Base-by-base conservation (phyloP, 225 moss, liverwort and hornwort genomes). In the Pleurozium schreberi region DNA sequence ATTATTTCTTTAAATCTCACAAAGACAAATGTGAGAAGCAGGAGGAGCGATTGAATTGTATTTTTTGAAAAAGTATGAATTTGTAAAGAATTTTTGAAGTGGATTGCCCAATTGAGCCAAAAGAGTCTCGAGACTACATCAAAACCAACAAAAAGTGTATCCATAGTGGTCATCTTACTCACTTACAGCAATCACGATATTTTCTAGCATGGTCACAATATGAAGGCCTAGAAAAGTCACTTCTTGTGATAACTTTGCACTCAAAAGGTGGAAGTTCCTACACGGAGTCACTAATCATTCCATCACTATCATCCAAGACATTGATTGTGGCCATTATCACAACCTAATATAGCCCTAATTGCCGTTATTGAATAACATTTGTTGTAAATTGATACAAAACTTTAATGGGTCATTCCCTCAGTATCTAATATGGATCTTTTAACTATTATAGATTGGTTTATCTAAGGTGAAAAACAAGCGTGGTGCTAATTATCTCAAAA, bases 91-190 rank as follows among this genome's bases (percentile, higher is more conserved):
- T 74, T 74, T 74, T 47, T 74, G 18, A 47, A 47, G 11, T 74
- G 11, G 6, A 6, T 4, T 47, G 6, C 0, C 6, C 11, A 11
- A 30, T 45, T 73, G 11, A 3, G 0, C 4, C 0, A 45, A 28
- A 18, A 18, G 10, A 73, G 30, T 73, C 18, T 45, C 2, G 30
- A 45, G 11, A 45, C 10, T 28, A 45, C 1, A 17, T 2, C 17
- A 0, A 30, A 47, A 47, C 1, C 30, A 74, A 30, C 30, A 45
- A 49, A 75, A 18, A 33, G 12, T 49, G 8, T 75, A 1, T 49
- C 11, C 1, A 2, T 19, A 11, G 12, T 33, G 19, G 20, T 75
- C 33, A 33, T 75, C 20, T 12, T 49, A 12, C 0, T 49, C 2
- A 11, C 33, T 1, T 49, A 12, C 0, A 47, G 4, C 19, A 74